These are phyloP conservation scores for Candida palmyrensis DNA, from an alignment of 805 yeast species.

Conservation along the genomic window DNA sequence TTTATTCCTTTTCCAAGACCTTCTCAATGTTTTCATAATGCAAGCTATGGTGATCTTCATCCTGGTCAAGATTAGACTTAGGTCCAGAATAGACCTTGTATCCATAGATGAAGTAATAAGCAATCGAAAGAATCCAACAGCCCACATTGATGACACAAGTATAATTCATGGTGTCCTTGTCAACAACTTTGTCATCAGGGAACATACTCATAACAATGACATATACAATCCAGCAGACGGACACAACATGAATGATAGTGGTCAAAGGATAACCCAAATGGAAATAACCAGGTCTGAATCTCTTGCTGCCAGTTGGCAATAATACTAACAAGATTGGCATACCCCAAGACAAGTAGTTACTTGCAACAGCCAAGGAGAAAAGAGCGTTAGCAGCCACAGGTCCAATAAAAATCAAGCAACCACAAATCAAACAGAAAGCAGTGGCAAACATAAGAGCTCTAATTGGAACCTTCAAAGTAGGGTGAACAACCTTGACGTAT, in stretches of 20 bases:
- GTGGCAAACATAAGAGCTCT: conserved; percentile 30
- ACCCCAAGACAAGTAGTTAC: conserved; percentile 38
- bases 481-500: conserved; percentile 22
- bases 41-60: no score
- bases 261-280: conserved; percentile 45
- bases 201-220: conserved; percentile 23
- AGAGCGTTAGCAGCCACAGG: conserved; percentile 40
- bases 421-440: conserved; percentile 27
- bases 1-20: no score
- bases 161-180: conserved; percentile 25
- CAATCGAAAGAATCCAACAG: conserved; percentile 22
- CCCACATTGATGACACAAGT: conserved; percentile 27
- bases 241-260: conserved; percentile 37
- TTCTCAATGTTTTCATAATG: no score
- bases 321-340: conserved; percentile 28
- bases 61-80: conserved; percentile 16
- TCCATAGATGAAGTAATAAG: conserved; percentile 22
- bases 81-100: conserved; percentile 27
- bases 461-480: conserved; percentile 20
- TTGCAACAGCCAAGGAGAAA: conserved; percentile 38
- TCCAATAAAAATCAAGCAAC: conserved; percentile 36
- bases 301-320: conserved; percentile 10
- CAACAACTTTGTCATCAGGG: conserved; percentile 10
- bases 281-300: conserved; percentile 58
- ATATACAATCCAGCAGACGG: conserved; percentile 29